A percentile compares a stretch with the other conserved stretches of the same genome.
These are phyloP conservation scores for Fraxinus baroniana DNA, from an alignment of 305 asterid species.

Conservation along the genomic window DNA sequence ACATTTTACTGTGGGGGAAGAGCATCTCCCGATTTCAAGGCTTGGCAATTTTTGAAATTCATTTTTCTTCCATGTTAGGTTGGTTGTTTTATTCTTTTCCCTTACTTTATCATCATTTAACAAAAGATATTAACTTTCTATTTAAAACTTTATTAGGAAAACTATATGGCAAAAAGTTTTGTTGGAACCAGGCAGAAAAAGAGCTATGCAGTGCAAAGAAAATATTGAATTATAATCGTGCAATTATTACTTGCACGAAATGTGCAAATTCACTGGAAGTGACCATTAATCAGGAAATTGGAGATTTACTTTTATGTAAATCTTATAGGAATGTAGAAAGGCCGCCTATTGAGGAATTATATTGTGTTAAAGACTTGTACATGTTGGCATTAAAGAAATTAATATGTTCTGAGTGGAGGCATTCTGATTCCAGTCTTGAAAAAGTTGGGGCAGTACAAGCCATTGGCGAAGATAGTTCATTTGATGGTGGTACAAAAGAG, in stretches of 20 bases:
- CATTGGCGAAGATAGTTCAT: no score
- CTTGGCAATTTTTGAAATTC: conserved; percentile 64
- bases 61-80: conserved; percentile 70
- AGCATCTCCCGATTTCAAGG: conserved; percentile 59
- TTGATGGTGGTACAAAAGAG: neutral
- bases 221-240: conserved; percentile 43
- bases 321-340: conserved; percentile 40
- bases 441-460: neutral
- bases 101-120: conserved; percentile 6
- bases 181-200: conserved; percentile 65
- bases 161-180: conserved; percentile 59
- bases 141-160: conserved; percentile 52
- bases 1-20: conserved; percentile 71
- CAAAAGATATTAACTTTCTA: conserved; percentile 24
- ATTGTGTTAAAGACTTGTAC: conserved; percentile 47
- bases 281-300: conserved; percentile 61
- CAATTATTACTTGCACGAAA: conserved; percentile 56
- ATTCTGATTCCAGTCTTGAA: conserved; percentile 33
- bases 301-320: conserved; percentile 53
- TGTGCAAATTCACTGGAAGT: conserved; percentile 58
- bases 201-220: conserved; percentile 64
- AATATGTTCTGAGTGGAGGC: conserved; percentile 37
- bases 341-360: conserved; percentile 26
- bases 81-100: conserved; percentile 19
- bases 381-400: conserved; percentile 61